These are phyloP conservation scores for Aureobasidium musti DNA, from an alignment of 2,329 filamentous ascomycete genomes.

Conservation along the genomic window DNA sequence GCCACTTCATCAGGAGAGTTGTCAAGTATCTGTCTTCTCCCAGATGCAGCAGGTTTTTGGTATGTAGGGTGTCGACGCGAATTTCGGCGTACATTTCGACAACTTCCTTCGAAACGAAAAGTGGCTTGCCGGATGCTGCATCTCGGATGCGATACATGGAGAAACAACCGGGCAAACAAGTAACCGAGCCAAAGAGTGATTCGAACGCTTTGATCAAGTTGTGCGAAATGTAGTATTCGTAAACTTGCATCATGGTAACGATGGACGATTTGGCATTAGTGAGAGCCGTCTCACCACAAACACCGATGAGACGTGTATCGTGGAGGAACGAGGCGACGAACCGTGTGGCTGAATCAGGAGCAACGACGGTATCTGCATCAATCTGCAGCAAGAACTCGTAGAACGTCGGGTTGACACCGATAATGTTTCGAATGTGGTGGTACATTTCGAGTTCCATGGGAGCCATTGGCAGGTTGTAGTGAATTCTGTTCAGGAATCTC, in stretches of 20 bases:
- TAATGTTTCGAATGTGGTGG: conserved; percentile 97
- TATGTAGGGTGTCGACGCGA: conserved; percentile 95
- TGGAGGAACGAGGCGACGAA: conserved; percentile 89
- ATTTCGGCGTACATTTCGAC: conserved; percentile 87
- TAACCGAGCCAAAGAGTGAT: conserved; percentile 94
- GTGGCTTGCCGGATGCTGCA: conserved; percentile 88
- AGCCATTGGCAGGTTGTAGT: conserved; percentile 96
- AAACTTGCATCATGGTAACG: conserved; percentile 99
- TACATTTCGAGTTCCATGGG: conserved; percentile 97
- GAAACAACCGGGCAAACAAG: conserved; percentile 97
- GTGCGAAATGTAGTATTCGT: conserved; percentile 99
- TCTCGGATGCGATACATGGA: conserved; percentile 98
- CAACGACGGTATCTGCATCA: conserved; percentile 94
- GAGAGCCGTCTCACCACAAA: conserved; percentile 91
- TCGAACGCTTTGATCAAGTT: conserved; percentile 97
- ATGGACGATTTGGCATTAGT: conserved; percentile 92
- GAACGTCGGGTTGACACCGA: conserved; percentile 96
- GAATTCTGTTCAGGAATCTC: conserved; percentile 98
- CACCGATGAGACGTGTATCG: conserved; percentile 88
- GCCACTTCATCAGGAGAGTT: conserved; percentile 87
- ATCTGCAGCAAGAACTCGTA: conserved; percentile 97
- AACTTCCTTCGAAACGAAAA: conserved; percentile 93
- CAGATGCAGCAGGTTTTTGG: conserved; percentile 96
- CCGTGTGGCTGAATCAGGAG: conserved; percentile 82
- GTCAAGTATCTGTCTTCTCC: conserved; percentile 98